These are phyloP conservation scores for Leucosporidium yakuticum DNA, from an alignment of 768 basidiomycete genomes.

Conservation along the genomic window DNA sequence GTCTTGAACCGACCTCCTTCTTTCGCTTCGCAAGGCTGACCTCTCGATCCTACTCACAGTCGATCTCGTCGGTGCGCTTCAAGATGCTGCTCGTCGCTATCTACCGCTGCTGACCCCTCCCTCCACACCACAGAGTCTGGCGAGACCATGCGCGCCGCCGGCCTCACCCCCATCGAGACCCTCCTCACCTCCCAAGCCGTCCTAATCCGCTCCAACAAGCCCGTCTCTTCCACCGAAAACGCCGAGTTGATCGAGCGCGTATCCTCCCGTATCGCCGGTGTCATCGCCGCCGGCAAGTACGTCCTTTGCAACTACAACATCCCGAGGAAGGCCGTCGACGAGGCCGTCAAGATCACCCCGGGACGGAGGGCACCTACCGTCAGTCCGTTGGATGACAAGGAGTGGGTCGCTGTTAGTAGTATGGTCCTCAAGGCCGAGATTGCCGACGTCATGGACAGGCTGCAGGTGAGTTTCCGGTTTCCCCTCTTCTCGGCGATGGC, in stretches of 20 bases:
- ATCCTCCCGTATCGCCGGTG: conserved; percentile 81
- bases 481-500: too few species aligned
- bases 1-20: conserved; percentile 36
- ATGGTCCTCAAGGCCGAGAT: conserved; percentile 55
- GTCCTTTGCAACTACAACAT: conserved; percentile 92
- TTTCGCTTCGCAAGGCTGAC: background rate
- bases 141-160: conserved; percentile 98
- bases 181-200: conserved; percentile 82
- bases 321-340: conserved; percentile 55
- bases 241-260: conserved; percentile 67
- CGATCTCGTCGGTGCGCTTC: conserved; percentile 76
- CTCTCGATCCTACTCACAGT: conserved; percentile 50
- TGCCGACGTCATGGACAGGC: conserved; percentile 81
- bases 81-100: background rate
- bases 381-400: conserved; percentile 64
- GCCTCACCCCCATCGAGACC: conserved; percentile 85
- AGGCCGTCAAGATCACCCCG: conserved; percentile 69
- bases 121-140: conserved; percentile 67
- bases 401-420: conserved; percentile 84
- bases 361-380: conserved; percentile 86
- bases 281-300: conserved; percentile 72
- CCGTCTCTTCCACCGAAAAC: conserved; percentile 51
- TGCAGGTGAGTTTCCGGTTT: conserved; percentile 49
- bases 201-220: conserved; percentile 64
- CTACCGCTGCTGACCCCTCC: background rate